phyloP scores from a whole-genome alignment of 768 basidiomycete species.

The Xerocomus spinulosus region DNA sequence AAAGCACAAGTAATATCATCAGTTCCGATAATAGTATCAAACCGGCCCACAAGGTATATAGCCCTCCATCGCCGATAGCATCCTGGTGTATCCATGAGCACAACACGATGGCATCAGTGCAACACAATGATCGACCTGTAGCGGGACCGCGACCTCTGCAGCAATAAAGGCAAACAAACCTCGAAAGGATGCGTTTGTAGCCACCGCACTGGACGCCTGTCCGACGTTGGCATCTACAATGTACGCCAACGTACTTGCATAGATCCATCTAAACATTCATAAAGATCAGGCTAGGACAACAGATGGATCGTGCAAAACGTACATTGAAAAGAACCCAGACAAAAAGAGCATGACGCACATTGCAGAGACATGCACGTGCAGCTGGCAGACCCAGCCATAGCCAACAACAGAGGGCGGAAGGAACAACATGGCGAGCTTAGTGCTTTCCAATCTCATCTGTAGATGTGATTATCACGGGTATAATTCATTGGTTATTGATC shows the following conservation, averaged over 20 bases:
- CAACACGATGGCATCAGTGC: neutral
- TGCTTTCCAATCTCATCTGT: constrained; percentile 77
- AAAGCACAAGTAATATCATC: constrained; percentile 55
- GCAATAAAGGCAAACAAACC: constrained; percentile 67
- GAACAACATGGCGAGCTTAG: constrained; percentile 46
- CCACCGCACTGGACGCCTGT: constrained; percentile 71
- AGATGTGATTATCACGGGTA: neutral
- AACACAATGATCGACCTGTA: constrained; percentile 41
- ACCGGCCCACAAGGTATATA: constrained; percentile 67
- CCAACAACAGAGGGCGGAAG: constrained; percentile 58
- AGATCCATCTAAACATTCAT: constrained; percentile 44
- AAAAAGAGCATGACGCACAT: constrained; percentile 73
- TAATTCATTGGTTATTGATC: too few species aligned
- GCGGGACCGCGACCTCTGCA: constrained; percentile 70
- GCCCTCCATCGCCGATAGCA: constrained; percentile 73
- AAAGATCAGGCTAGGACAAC: neutral
- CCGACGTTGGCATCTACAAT: constrained; percentile 86
- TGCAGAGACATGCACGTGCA: constrained; percentile 60
- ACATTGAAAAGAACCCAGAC: constrained; percentile 73
- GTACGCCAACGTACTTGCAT: constrained; percentile 74
- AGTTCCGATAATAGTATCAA: constrained; percentile 50
- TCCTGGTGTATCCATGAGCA: constrained; percentile 36
- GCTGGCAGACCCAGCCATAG: constrained; percentile 73
- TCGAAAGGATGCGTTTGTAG: constrained; percentile 72
- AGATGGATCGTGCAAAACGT: constrained; percentile 19